phyloP scores from a whole-genome alignment of 768 basidiomycete genomes.

The Mycena chlorophos region DNA sequence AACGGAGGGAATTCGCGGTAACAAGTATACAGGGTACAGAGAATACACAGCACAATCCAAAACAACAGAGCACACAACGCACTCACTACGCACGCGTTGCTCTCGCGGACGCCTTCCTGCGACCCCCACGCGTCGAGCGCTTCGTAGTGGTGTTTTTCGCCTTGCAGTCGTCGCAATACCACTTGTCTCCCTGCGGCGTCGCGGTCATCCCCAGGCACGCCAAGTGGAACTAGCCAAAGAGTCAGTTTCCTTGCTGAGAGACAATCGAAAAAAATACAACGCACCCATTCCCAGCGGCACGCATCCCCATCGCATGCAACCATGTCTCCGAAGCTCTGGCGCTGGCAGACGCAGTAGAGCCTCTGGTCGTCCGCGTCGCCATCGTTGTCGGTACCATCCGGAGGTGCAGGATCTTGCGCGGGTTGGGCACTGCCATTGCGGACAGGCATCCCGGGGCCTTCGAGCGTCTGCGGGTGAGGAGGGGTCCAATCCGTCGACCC shows the following conservation, averaged over 20 bases:
- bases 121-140: conserved; percentile 53
- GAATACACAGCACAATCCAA: background rate
- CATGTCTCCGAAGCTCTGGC: conserved; percentile 90
- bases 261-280: conserved; percentile 34
- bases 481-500: conserved; percentile 49
- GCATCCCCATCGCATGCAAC: conserved; percentile 84
- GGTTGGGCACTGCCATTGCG: conserved; percentile 32
- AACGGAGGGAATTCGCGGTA: no score
- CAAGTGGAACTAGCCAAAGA: conserved; percentile 67
- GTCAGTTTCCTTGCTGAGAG: conserved; percentile 4
- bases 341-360: conserved; percentile 83
- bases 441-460: conserved; percentile 80
- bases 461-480: conserved; percentile 56
- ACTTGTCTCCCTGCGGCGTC: conserved; percentile 62
- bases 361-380: conserved; percentile 62
- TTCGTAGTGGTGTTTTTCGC: conserved; percentile 51
- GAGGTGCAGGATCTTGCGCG: conserved; percentile 13
- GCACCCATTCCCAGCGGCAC: conserved; percentile 89
- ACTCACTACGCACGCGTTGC: conserved; percentile 3
- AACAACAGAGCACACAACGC: background rate
- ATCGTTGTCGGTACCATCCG: conserved; percentile 35
- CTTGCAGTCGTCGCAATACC: conserved; percentile 75
- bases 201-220: conserved; percentile 67
- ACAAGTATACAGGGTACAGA: background rate
- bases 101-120: conserved; percentile 39